phyloP scores from a whole-genome alignment of 1,139 yeast genomes.

The Cylindricascospora bacillispora region DNA sequence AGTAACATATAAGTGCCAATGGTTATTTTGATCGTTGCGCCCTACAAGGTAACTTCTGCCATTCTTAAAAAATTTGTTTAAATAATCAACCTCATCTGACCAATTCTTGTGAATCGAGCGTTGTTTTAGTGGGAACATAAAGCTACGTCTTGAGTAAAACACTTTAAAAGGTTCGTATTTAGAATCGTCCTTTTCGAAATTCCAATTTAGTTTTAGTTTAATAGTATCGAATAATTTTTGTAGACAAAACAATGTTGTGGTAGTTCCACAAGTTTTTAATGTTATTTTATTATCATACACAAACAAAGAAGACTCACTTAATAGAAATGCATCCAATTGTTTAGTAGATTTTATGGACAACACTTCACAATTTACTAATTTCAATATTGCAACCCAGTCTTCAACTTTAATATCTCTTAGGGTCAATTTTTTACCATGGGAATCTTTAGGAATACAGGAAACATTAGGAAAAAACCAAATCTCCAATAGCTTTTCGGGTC shows the following conservation, averaged over 20 bases:
- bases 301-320: slow-evolving; percentile 83
- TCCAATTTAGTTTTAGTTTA: slow-evolving; percentile 29
- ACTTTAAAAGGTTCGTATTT: slow-evolving; percentile 42
- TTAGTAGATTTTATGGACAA: slow-evolving; percentile 62
- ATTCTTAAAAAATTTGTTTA: slow-evolving; percentile 48
- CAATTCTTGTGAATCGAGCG: slow-evolving; percentile 72
- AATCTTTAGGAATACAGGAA: slow-evolving; percentile 23
- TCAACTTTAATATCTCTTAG: slow-evolving; percentile 54
- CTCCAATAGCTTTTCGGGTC: slow-evolving; percentile 89
- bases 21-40: slow-evolving; percentile 55
- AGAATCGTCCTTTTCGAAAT: slow-evolving; percentile 13
- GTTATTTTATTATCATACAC: slow-evolving; percentile 78
- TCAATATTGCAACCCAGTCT: slow-evolving; percentile 62
- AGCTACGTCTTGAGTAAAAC: slow-evolving; percentile 82
- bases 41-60: slow-evolving; percentile 75
- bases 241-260: slow-evolving; percentile 75
- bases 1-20: slow-evolving; percentile 82
- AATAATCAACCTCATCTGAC: slow-evolving; percentile 63
- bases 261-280: slow-evolving; percentile 92
- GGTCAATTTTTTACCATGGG: slow-evolving; percentile 29
- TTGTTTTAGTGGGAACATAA: slow-evolving; percentile 87
- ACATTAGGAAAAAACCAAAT: slow-evolving; percentile 65
- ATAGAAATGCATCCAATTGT: slow-evolving; percentile 67
- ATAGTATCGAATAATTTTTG: slow-evolving; percentile 49
- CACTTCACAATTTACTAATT: slow-evolving; percentile 78